Evolutionary conservation across 2,329 filamentous ascomycete species (phyloP), one percentile per base, ranked within the genome.

Genomic region (Anthostomella pinea): DNA sequence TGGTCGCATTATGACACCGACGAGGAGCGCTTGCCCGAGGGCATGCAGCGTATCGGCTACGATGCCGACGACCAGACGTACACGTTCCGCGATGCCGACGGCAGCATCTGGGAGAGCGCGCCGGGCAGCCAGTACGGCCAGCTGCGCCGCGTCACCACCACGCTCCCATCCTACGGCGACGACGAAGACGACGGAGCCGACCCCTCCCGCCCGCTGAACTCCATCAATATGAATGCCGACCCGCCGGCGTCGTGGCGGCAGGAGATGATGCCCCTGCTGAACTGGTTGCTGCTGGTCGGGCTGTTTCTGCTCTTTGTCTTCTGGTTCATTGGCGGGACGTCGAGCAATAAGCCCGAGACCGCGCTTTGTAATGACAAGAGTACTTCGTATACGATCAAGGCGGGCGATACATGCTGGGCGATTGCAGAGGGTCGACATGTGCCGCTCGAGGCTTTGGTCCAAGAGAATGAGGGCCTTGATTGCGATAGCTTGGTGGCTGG

Each of bases 251-350:
- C 75, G 5, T 72, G 75, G 68, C 66, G 75, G 19, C 65, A 67
- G 21, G 69, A 74, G 41, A 61, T 74, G 60, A 68, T 66, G 61
- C 72, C 72, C n/a, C 60, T 80, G 45, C 63, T 80, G 51, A 78
- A 78, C 52, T 80, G 79, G 57, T 74, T 73, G 35, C 56, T 79
- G 42, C 55, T 80, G 22, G 64, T 77, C 35, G 62, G 73, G 4
- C 49, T 77, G 11, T 72, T 68, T 41, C 56, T 80, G 30, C 51
- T 79, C 21, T 53, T 68, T 13, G 48, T 79, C 27, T 67, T 72
- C 41, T 75, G 69, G 68, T 69, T 68, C 53, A 58, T 75, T 13
- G 56, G 61, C 38, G 51, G 56, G 36, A 56, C 54, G 3, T 50
- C 62, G 0, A 50, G 51, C 9, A 34, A 29, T 24, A 24, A 31